Conservation (phyloP, 1,139 yeast species). For the Nadsonia starkeyi-henricii region DNA sequence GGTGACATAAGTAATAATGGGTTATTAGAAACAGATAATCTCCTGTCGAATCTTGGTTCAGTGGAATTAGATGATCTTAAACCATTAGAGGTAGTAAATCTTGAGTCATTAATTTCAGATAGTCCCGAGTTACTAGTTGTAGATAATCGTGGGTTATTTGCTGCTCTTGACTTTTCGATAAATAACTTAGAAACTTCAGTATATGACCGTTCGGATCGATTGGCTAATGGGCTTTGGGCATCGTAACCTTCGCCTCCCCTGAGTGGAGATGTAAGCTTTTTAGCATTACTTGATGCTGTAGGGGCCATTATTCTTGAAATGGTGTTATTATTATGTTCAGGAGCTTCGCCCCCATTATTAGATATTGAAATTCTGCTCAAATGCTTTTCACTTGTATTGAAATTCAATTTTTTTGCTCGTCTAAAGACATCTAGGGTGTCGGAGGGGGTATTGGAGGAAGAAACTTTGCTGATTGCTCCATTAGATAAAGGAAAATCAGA, state of each 20-base stretch:
- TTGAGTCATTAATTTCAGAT: no score
- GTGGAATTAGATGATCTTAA: no score
- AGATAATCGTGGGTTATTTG: background rate
- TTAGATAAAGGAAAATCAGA: background rate
- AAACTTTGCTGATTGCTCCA: background rate
- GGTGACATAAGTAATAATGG: no score
- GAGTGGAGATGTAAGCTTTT: constrained; percentile 4
- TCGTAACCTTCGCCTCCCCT: background rate
- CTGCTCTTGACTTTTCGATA: background rate
- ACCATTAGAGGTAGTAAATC: no score
- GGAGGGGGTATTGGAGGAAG: background rate
- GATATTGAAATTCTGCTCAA: background rate
- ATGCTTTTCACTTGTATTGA: constrained; percentile 9
- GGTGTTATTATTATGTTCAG: background rate
- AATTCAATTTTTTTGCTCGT: constrained; percentile 15
- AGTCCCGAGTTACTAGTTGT: no score
- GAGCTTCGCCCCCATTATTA: background rate
- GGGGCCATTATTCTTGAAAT: constrained; percentile 24
- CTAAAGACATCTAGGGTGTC: constrained; percentile 13
- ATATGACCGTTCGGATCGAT: constrained; percentile 6
- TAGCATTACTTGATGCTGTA: constrained; percentile 23
- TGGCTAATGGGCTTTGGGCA: background rate
- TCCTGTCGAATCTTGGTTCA: no score
- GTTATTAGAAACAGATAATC: no score
- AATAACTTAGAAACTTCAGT: constrained; percentile 10